phyloP scores from a whole-genome alignment of 2,329 filamentous ascomycete species.

The Aureobasidium musti region DNA sequence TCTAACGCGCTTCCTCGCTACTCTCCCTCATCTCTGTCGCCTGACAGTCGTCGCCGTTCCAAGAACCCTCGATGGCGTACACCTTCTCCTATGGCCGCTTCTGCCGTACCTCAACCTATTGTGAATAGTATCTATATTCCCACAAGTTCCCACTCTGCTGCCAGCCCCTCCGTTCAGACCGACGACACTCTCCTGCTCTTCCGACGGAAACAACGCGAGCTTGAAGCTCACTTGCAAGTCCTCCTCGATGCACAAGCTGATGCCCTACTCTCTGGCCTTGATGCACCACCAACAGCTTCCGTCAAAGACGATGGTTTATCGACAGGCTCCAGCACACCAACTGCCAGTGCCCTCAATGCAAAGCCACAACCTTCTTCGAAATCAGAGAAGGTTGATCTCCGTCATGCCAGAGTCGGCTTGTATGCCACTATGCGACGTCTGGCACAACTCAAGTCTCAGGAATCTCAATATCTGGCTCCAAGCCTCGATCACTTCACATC shows the following conservation, averaged over 20 bases:
- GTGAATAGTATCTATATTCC: constrained; percentile 38
- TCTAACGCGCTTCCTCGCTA: constrained; percentile 23
- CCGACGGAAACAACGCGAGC: constrained; percentile 47
- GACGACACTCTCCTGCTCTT: constrained; percentile 29
- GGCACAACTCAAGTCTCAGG: constrained; percentile 66
- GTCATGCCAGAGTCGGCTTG: constrained; percentile 65
- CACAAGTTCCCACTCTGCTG: constrained; percentile 9
- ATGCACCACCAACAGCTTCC: constrained; percentile 36
- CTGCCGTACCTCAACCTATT: constrained; percentile 42
- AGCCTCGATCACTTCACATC: constrained; percentile 60
- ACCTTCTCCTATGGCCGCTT: constrained; percentile 39
- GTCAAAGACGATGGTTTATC: constrained; percentile 48
- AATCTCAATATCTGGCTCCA: constrained; percentile 61
- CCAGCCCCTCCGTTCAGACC: background rate
- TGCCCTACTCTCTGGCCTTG: constrained; percentile 55
- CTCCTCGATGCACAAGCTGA: constrained; percentile 64
- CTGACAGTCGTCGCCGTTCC: constrained; percentile 12
- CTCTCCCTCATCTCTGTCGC: constrained; percentile 21
- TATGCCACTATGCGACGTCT: constrained; percentile 64
- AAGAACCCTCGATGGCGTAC: constrained; percentile 40
- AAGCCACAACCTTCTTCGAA: constrained; percentile 43
- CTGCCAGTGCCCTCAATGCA: constrained; percentile 44
- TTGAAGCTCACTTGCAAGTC: constrained; percentile 60
- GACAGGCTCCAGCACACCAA: constrained; percentile 54
- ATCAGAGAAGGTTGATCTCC: constrained; percentile 59